Conservation (phyloP, 2,329 filamentous ascomycete species). For the Fusarium sp. region DNA sequence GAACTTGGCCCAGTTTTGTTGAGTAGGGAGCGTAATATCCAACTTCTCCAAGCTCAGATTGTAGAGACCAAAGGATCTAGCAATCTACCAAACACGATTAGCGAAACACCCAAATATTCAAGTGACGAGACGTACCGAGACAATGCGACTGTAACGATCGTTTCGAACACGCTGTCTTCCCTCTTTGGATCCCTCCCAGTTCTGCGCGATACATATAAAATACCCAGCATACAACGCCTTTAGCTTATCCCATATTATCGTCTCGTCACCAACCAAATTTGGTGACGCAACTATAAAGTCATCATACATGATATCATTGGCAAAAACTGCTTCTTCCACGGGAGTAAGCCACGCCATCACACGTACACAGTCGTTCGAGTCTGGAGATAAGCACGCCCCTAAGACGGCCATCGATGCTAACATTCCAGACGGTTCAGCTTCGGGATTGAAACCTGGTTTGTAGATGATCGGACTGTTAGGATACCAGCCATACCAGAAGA, state of each 20-base stretch:
- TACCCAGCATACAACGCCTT: neutral
- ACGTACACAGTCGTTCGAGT: neutral
- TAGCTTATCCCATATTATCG: neutral
- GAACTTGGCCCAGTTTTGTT: neutral
- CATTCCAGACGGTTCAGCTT: neutral
- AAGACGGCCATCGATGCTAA: neutral
- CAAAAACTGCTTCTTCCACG: neutral
- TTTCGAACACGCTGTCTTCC: neutral
- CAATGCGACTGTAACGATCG: neutral
- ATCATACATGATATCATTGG: neutral
- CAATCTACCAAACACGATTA: neutral
- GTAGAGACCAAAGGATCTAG: neutral
- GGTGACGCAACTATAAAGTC: neutral
- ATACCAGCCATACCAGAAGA: conserved; percentile 9
- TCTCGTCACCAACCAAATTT: neutral
- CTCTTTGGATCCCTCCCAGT: neutral
- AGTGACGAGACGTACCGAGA: neutral
- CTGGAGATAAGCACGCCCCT: neutral
- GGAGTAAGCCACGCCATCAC: neutral
- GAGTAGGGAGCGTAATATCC: neutral
- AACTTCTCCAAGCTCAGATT: neutral
- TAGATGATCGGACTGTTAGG: neutral
- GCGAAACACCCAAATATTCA: neutral
- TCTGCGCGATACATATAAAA: neutral
- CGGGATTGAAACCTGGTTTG: neutral